Conservation (phyloP, 2,329 filamentous ascomycete species). For the Coniochaeta sp. region DNA sequence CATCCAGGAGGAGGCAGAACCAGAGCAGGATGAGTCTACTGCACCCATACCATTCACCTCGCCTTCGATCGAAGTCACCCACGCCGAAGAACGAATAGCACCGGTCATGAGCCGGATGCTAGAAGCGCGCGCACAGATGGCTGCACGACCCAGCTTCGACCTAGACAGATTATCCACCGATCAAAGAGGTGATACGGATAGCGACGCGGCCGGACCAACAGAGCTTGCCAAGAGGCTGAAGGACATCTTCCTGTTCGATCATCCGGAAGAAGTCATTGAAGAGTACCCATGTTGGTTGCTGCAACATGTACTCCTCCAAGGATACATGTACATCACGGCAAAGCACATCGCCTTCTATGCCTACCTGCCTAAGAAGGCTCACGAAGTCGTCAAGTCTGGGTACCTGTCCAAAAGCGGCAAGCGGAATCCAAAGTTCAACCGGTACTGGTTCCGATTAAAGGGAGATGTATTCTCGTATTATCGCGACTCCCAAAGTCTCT, state of each 20-base stretch:
- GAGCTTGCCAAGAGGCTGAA: slow-evolving; percentile 64
- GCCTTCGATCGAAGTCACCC: slow-evolving; percentile 19
- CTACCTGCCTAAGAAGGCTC: slow-evolving; percentile 87
- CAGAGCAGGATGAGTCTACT: slow-evolving; percentile 11
- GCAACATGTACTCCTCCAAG: slow-evolving; percentile 85
- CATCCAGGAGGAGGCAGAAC: slow-evolving; percentile 20
- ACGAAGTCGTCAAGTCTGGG: slow-evolving; percentile 74
- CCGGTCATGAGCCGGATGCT: slow-evolving; percentile 74
- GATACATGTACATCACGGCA: slow-evolving; percentile 91
- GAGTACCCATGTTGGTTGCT: slow-evolving; percentile 93
- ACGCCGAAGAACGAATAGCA: slow-evolving; percentile 41
- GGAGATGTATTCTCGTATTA: slow-evolving; percentile 91
- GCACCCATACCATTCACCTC: slow-evolving; percentile 12
- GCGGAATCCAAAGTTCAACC: slow-evolving; percentile 77
- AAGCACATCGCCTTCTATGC: slow-evolving; percentile 96
- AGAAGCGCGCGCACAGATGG: slow-evolving; percentile 60
- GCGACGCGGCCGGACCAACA: slow-evolving; percentile 36
- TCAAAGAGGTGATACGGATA: slow-evolving; percentile 21
- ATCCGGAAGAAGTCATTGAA: slow-evolving; percentile 77
- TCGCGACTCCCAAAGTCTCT: slow-evolving; percentile 72
- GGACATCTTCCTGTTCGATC: slow-evolving; percentile 79
- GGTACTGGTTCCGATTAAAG: slow-evolving; percentile 90
- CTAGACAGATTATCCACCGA: slow-evolving; percentile 38
- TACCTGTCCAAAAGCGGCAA: slow-evolving; percentile 83
- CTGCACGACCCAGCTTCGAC: slow-evolving; percentile 49